These are phyloP conservation scores for Begonia peltatifolia DNA, from an alignment of 306 rosid genomes.

Conservation along the genomic window DNA sequence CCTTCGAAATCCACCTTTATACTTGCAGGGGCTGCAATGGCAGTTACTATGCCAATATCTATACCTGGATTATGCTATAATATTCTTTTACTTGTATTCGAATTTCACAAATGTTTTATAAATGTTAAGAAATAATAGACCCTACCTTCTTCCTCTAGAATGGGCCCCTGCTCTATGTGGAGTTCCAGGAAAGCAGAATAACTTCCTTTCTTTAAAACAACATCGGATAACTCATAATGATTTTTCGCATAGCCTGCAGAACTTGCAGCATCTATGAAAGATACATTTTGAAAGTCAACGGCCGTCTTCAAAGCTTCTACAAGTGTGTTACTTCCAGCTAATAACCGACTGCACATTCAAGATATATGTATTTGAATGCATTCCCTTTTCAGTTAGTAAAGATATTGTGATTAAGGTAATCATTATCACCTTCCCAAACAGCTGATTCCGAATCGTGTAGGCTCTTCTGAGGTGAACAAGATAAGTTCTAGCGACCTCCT, in stretches of 20 bases:
- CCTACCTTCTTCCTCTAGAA: constrained; percentile 80
- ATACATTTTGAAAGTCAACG: constrained; percentile 57
- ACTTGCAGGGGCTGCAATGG: constrained; percentile 95
- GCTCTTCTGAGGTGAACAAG: constrained; percentile 92
- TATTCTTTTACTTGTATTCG: neutral
- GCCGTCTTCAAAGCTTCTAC: constrained; percentile 45
- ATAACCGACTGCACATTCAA: constrained; percentile 54
- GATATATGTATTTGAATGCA: neutral
- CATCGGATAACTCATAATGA: constrained; percentile 45
- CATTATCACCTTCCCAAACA: constrained; percentile 83
- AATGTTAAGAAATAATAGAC: constrained; percentile 3
- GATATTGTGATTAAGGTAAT: neutral
- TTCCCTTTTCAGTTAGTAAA: constrained; percentile 3
- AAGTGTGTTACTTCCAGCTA: constrained; percentile 67
- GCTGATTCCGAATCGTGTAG: constrained; percentile 86
- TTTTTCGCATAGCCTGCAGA: constrained; percentile 66
- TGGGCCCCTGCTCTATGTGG: constrained; percentile 95
- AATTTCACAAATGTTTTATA: neutral
- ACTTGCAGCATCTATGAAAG: constrained; percentile 70
- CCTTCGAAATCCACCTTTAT: constrained; percentile 84
- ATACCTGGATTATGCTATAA: constrained; percentile 34
- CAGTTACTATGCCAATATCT: constrained; percentile 77
- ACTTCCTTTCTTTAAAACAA: constrained; percentile 53
- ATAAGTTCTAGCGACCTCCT: constrained; percentile 68
- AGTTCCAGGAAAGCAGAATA: constrained; percentile 89